Conservation (phyloP, 257 asterid species). For the Solanum peruvianum region DNA sequence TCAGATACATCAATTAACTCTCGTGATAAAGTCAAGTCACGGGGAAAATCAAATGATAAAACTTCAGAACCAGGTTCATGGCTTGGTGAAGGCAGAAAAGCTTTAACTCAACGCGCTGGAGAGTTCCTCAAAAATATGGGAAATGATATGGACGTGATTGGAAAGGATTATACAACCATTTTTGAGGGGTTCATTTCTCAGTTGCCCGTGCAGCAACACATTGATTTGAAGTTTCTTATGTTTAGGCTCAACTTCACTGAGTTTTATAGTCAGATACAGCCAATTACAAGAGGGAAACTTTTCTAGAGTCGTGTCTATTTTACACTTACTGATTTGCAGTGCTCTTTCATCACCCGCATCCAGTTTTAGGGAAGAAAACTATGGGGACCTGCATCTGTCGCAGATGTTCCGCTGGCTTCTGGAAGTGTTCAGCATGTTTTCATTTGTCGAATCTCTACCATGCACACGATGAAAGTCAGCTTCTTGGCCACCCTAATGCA, state of each 20-base stretch:
- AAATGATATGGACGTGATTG: conserved; percentile 65
- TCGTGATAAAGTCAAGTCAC: conserved; percentile 39
- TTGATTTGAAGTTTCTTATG: conserved; percentile 86
- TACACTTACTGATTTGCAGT: background rate
- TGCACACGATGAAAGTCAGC: background rate
- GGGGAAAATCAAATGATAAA: conserved; percentile 37
- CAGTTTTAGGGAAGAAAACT: background rate
- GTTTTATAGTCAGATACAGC: conserved; percentile 62
- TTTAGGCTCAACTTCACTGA: conserved; percentile 92
- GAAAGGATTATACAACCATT: conserved; percentile 71
- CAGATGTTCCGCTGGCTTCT: background rate
- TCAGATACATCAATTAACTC: conserved; percentile 32
- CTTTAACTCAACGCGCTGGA: conserved; percentile 68
- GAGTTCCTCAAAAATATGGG: conserved; percentile 71
- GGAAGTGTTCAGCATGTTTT: background rate
- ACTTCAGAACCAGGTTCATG: conserved; percentile 55
- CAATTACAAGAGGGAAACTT: conserved; percentile 37
- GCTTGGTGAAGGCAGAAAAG: conserved; percentile 97
- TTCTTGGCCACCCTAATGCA: background rate
- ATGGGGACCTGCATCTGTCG: background rate
- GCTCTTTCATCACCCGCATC: background rate
- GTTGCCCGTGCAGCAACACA: conserved; percentile 77
- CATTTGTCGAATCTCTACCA: background rate
- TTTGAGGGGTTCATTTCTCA: conserved; percentile 86
- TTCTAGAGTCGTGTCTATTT: background rate